Conservation (phyloP, 495 filamentous ascomycete species). For the Amphirosellinia nigrospora region DNA sequence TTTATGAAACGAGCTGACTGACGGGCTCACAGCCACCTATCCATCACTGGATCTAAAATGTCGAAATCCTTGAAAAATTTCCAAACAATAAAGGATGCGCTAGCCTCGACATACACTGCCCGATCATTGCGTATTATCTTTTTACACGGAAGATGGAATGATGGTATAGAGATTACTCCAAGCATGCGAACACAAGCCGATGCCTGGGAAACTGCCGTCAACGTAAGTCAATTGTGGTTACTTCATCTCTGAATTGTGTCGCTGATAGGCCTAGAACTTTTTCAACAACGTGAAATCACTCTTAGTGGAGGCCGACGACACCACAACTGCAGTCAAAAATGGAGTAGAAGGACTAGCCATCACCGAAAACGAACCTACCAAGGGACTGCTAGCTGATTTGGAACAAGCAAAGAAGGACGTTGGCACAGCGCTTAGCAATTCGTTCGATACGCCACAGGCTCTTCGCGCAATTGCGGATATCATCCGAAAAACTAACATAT, state of each 20-base stretch:
- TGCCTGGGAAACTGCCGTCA: slow-evolving; percentile 80
- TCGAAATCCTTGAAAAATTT: slow-evolving; percentile 96
- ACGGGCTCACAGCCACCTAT: slow-evolving; percentile 68
- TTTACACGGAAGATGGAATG: slow-evolving; percentile 85
- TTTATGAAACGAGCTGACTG: background rate
- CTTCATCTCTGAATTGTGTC: slow-evolving; percentile 24
- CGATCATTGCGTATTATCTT: slow-evolving; percentile 86
- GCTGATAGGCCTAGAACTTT: slow-evolving; percentile 67
- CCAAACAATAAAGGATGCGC: slow-evolving; percentile 87
- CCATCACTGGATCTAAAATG: slow-evolving; percentile 93
- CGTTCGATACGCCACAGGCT: slow-evolving; percentile 82
- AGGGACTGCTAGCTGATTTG: slow-evolving; percentile 52
- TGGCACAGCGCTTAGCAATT: slow-evolving; percentile 75
- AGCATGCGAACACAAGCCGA: slow-evolving; percentile 75
- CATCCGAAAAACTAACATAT: slow-evolving; percentile 74
- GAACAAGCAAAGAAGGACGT: slow-evolving; percentile 69
- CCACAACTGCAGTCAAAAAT: slow-evolving; percentile 33
- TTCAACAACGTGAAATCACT: slow-evolving; percentile 79
- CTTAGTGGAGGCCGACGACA: slow-evolving; percentile 48
- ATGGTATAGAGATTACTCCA: slow-evolving; percentile 87
- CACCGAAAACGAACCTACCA: slow-evolving; percentile 34
- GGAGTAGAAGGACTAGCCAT: slow-evolving; percentile 54
- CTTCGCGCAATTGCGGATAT: slow-evolving; percentile 78
- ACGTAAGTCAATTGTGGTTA: slow-evolving; percentile 47
- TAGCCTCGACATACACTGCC: slow-evolving; percentile 77